A percentile compares a stretch with the other conserved stretches of the same genome.
Conservation (phyloP, 75 land plant genomes). For the Chamaecyparis obtusa region DNA sequence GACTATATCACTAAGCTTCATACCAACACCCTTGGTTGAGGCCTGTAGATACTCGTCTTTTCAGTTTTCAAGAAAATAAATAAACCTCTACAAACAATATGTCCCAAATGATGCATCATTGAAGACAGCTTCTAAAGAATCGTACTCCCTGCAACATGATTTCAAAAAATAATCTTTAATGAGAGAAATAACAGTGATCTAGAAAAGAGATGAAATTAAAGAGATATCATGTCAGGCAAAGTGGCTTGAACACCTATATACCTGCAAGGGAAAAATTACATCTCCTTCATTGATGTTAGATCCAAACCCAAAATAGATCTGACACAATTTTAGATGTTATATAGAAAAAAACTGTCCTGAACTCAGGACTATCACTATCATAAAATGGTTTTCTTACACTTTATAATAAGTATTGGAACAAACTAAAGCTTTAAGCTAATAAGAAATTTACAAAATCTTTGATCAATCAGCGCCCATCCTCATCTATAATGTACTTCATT, state of each 20-base stretch:
- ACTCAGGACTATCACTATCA: too few species aligned
- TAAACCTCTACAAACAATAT: background rate
- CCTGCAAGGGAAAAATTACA: conserved; percentile 58
- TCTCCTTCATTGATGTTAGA: conserved; percentile 42
- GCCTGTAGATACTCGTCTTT: background rate
- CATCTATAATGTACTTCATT: too few species aligned
- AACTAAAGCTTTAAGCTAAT: too few species aligned
- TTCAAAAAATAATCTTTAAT: background rate
- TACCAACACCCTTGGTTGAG: background rate
- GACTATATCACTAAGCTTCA: background rate
- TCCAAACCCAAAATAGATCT: too few species aligned
- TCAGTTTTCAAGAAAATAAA: background rate
- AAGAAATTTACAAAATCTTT: too few species aligned
- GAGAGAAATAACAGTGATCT: too few species aligned
- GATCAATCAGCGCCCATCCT: too few species aligned
- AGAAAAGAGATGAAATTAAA: too few species aligned
- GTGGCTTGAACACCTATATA: conserved; percentile 2
- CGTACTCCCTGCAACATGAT: conserved; percentile 33
- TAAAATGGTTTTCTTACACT: too few species aligned
- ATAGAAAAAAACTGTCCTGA: too few species aligned
- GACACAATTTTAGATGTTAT: too few species aligned
- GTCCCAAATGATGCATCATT: conserved; percentile 1
- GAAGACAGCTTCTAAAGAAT: conserved; percentile 42
- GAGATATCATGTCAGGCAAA: background rate
- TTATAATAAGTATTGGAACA: too few species aligned